Evolutionary conservation across 805 yeast species (phyloP), one percentile per base, ranked within the genome.

Genomic region (Metschnikowia gelsemii): DNA sequence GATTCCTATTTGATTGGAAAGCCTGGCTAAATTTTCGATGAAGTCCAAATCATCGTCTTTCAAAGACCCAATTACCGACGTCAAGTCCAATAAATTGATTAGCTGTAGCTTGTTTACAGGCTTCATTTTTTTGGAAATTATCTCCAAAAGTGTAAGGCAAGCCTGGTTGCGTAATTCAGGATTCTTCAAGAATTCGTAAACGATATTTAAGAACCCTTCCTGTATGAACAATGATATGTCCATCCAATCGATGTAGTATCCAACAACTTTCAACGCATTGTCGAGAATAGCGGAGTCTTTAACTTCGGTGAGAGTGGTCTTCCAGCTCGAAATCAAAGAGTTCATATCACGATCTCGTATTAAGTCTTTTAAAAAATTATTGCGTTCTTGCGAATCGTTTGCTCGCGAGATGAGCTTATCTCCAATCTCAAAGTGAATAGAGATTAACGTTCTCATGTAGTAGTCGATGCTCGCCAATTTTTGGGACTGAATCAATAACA

Each of bases 201-300:
- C 73, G 26, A 76, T 57, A 20, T 70, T 63, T 53, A 87, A 66
- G 51, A 77, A 81, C 17, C 76, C 76, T 24, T 76, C 72, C 36
- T 78, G 79, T 22, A 89, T 73, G 40, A 91, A 79, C 52, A 87
- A 69, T 40, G 82, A 71, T 46, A 90, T 81, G 59, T 87, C 95
- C 60, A 90, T 87, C 99, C 99, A 93, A 18, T 90, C 82, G 18
- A 89, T 85, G 75, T 85, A 93, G 9, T 80, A 79, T 8, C 97
- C 97, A 42, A 93, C 78, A 41, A 80, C 80, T 38, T 72, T 71
- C 36, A 88, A 71, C 5, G 80, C 66, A 45, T 76, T 75, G 47
- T 75, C 79, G 55, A 86, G 52, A 47, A 84, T 73, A 2, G 41
- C 49, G 2, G 49, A 27, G 45, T 78, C 79, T 21, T 49, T 47